Evolutionary conservation across 805 yeast genomes (phyloP).

Genomic region (Saccharomycopsis fermentans): DNA sequence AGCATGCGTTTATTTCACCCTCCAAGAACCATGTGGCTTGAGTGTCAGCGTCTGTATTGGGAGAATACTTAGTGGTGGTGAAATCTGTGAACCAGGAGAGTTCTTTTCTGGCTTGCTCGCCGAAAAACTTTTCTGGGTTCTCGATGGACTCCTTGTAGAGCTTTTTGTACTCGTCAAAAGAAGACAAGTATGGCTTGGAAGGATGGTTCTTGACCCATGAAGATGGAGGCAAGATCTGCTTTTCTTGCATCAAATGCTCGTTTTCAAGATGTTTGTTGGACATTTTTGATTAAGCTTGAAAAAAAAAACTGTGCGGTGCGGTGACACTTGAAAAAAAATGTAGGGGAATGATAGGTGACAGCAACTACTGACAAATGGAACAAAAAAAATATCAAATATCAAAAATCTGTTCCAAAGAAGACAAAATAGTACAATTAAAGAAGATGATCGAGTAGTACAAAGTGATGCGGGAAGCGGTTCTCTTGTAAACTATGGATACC

Average conservation of each 20-base stretch:
- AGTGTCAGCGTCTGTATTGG: constrained; percentile 27
- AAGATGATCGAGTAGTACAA: no score
- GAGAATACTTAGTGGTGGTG: constrained; percentile 37
- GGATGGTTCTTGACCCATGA: constrained; percentile 26
- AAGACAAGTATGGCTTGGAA: constrained; percentile 36
- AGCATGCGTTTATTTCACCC: constrained; percentile 72
- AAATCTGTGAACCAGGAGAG: constrained; percentile 47
- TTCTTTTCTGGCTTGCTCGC: constrained; percentile 38
- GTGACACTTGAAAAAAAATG: neutral
- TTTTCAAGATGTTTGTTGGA: constrained; percentile 20
- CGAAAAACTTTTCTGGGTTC: constrained; percentile 46
- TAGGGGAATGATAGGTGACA: neutral
- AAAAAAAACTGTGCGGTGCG: no score
- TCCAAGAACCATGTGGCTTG: constrained; percentile 66
- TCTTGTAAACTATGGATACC: no score
- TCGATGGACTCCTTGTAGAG: constrained; percentile 47
- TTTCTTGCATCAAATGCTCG: constrained; percentile 25
- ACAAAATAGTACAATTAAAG: no score
- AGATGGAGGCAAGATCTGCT: constrained; percentile 20
- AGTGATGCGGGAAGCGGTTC: no score
- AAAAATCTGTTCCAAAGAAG: no score
- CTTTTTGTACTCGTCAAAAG: constrained; percentile 39
- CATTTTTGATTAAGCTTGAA: no score
- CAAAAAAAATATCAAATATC: neutral
- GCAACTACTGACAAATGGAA: neutral